Evolutionary conservation across 345 rosid genomes (phyloP).

Genomic region (Salix exigua): DNA sequence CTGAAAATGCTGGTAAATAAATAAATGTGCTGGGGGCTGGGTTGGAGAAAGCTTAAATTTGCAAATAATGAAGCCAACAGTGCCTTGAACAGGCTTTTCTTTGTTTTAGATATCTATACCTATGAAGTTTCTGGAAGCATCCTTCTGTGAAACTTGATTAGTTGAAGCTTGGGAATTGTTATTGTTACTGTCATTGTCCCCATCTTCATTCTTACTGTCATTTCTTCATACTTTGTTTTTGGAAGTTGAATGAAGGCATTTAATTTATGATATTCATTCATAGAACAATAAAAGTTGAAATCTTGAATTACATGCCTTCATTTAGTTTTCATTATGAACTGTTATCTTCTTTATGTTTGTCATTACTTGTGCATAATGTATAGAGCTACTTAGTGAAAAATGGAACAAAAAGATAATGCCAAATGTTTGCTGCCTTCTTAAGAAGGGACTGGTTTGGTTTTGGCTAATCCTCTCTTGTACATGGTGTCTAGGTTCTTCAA

Average conservation of each 20-base stretch:
- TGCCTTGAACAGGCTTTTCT: background rate
- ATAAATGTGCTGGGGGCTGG: background rate
- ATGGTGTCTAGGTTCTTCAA: conserved; percentile 63
- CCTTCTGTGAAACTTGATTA: background rate
- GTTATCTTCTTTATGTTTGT: background rate
- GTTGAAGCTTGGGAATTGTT: background rate
- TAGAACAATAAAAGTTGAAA: background rate
- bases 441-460: background rate
- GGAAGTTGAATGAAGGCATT: background rate
- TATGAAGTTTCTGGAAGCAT: background rate
- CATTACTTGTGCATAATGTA: background rate
- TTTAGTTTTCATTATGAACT: background rate
- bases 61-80: background rate
- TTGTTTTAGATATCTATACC: background rate
- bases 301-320: background rate
- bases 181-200: background rate
- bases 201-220: background rate
- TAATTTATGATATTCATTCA: background rate
- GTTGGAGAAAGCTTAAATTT: background rate
- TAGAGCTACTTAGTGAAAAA: background rate
- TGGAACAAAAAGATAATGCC: background rate
- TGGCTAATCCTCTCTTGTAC: conserved; percentile 10
- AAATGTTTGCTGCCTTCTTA: background rate
- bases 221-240: background rate
- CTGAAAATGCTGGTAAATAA: background rate